Conservation (phyloP, 1,284 basidiomycete genomes). For the Porodaedalea pini region DNA sequence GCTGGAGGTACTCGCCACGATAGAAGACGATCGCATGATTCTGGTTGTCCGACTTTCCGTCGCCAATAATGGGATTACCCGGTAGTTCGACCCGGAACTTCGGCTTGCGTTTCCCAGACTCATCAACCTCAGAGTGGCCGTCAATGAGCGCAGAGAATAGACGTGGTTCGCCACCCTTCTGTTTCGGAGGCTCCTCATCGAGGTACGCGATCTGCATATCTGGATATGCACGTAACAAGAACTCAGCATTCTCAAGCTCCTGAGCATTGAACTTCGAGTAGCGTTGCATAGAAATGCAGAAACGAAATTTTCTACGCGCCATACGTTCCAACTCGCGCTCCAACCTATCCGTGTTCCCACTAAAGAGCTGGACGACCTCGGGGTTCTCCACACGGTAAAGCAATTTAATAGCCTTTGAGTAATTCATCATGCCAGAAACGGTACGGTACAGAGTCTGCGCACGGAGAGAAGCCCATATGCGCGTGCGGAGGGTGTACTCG, state of each 20-base stretch:
- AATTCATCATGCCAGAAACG: constrained; percentile 99
- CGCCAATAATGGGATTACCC: constrained; percentile 98
- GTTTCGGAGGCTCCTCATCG: constrained; percentile 85
- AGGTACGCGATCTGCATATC: constrained; percentile 98
- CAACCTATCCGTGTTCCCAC: constrained; percentile 94
- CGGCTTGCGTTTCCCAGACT: constrained; percentile 87
- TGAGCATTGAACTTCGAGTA: constrained; percentile 99
- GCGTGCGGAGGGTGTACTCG: constrained; percentile 97
- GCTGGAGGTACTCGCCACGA: constrained; percentile 97
- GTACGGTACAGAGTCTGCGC: constrained; percentile 99
- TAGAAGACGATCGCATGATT: constrained; percentile 99
- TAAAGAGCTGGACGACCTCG: constrained; percentile 95
- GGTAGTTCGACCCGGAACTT: constrained; percentile 98
- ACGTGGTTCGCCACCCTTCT: constrained; percentile 86
- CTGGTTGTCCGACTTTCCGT: constrained; percentile 99
- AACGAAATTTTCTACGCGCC: constrained; percentile 98
- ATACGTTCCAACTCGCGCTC: constrained; percentile 97
- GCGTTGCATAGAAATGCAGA: constrained; percentile 98
- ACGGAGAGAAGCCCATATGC: constrained; percentile 98
- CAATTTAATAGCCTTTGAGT: constrained; percentile 98
- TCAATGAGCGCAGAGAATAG: constrained; percentile 96
- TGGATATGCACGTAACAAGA: constrained; percentile 95
- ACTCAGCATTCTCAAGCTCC: constrained; percentile 98
- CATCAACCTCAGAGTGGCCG: constrained; percentile 94
- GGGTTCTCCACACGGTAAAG: constrained; percentile 99